These are phyloP conservation scores for Vachellia pachyceras DNA, from an alignment of 306 rosid species.

Conservation along the genomic window DNA sequence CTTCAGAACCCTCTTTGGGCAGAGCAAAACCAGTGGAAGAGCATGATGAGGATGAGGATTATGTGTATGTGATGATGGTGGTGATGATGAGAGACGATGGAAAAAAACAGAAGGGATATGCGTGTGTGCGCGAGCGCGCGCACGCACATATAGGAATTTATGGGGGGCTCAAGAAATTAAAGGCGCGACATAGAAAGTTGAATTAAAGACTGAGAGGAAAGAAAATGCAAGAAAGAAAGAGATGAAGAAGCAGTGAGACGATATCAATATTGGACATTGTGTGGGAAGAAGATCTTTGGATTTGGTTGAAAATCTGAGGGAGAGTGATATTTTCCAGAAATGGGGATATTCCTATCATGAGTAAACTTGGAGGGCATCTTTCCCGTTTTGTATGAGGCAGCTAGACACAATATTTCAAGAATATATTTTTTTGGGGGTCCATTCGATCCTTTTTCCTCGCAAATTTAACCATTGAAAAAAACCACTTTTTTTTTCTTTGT, in stretches of 20 bases:
- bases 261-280: constrained; percentile 27
- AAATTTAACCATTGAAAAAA: constrained; percentile 9
- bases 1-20: no score
- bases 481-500: background rate
- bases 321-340: constrained; percentile 49
- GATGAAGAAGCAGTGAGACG: constrained; percentile 22
- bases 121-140: background rate
- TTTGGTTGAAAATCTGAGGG: constrained; percentile 41
- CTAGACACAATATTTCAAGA: constrained; percentile 34
- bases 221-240: constrained; percentile 14
- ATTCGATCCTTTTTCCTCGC: constrained; percentile 16
- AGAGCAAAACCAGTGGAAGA: background rate
- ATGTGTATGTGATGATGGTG: no score
- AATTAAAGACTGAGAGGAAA: constrained; percentile 22
- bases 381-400: constrained; percentile 40
- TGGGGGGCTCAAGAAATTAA: constrained; percentile 33
- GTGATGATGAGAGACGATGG: no score
- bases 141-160: background rate
- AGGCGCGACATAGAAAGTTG: background rate
- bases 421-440: constrained; percentile 43
- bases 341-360: constrained; percentile 40
- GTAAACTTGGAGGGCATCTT: constrained; percentile 37
- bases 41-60: constrained; percentile 3
- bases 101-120: no score
- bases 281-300: constrained; percentile 33